phyloP scores from a whole-genome alignment of 306 rosid species.

The Lathyrus tuberosus region DNA sequence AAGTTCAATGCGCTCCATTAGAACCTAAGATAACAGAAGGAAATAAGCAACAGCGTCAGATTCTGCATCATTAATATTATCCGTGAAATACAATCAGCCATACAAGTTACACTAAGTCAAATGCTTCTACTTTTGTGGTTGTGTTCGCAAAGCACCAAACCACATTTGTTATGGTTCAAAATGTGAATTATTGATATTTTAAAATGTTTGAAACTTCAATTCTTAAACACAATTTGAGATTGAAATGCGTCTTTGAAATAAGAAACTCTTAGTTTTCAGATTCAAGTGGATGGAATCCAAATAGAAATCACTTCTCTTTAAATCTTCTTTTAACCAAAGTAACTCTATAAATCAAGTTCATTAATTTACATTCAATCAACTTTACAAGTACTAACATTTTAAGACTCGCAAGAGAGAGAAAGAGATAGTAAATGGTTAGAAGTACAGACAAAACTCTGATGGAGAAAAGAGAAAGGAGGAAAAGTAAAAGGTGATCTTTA shows the following conservation, averaged over 20 bases:
- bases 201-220: not conserved
- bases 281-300: conserved; percentile 9
- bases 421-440: conserved; percentile 17
- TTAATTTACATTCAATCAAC: not conserved
- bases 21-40: conserved; percentile 35
- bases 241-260: not conserved
- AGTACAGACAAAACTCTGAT: conserved; percentile 31
- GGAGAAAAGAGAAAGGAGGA: conserved; percentile 28
- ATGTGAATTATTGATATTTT: not conserved
- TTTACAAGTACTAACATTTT: conserved; percentile 19
- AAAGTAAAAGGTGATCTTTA: conserved; percentile 10
- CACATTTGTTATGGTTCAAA: not conserved
- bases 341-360: conserved; percentile 9
- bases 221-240: not conserved
- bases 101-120: conserved; percentile 4
- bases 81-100: conserved; percentile 30
- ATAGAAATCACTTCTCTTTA: not conserved
- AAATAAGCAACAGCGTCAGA: conserved; percentile 35
- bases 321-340: conserved; percentile 11
- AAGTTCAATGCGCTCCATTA: conserved; percentile 30
- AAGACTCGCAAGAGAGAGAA: conserved; percentile 1
- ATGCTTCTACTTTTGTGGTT: conserved; percentile 15
- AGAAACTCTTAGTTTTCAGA: conserved; percentile 2
- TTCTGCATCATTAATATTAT: conserved; percentile 32
- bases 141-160: conserved; percentile 3